These are phyloP conservation scores for Gossypium trilobum DNA, from an alignment of 441 rosid genomes.

Conservation along the genomic window DNA sequence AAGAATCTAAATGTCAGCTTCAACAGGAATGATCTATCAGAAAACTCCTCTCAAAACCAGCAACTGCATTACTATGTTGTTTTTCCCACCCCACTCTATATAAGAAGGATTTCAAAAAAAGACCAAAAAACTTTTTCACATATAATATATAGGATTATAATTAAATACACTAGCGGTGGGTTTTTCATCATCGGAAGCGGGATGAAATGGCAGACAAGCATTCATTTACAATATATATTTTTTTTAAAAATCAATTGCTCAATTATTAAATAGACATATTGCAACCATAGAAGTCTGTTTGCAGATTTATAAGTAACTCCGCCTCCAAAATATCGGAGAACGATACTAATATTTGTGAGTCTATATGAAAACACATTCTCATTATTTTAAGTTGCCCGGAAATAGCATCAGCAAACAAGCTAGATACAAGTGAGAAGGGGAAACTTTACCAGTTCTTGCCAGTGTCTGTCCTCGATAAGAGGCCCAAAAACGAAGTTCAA, in stretches of 20 bases:
- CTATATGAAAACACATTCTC: not conserved
- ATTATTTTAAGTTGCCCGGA: slow-evolving; percentile 8
- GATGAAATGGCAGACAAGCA: not conserved
- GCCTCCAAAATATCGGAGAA: not conserved
- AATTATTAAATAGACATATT: not conserved
- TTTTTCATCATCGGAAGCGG: not conserved
- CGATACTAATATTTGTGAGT: not conserved
- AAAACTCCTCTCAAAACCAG: not conserved
- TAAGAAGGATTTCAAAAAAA: too few species aligned
- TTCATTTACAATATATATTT: not conserved
- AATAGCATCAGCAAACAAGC: not conserved
- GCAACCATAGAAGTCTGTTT: not conserved
- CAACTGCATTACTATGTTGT: not conserved
- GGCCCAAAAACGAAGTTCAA: slow-evolving; percentile 98
- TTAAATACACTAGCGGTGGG: not conserved
- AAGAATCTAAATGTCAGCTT: not conserved
- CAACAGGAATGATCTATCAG: not conserved
- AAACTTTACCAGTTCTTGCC: slow-evolving; percentile 74
- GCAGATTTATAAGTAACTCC: not conserved
- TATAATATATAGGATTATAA: not conserved
- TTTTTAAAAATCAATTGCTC: not conserved
- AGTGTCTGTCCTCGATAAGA: slow-evolving; percentile 95
- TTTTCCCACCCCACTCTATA: not conserved
- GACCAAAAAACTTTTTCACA: too few species aligned
- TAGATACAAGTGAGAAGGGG: not conserved